Evolutionary conservation across 768 basidiomycete genomes (phyloP).

Genomic region (Stropharia rugosoannulata): DNA sequence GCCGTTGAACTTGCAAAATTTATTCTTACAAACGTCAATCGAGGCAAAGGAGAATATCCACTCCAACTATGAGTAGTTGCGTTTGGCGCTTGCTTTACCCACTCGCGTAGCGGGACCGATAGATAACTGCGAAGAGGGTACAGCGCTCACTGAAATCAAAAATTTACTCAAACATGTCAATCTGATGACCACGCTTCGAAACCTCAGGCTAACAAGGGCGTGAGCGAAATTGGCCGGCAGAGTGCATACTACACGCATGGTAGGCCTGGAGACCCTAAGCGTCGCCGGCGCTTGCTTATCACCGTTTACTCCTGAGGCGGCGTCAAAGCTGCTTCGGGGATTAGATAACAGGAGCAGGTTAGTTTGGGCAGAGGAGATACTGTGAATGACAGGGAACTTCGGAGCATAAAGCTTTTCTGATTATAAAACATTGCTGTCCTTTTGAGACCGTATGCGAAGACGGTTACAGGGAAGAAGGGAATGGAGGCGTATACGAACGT

Average conservation of each 20-base stretch:
- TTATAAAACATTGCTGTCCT: too few species aligned
- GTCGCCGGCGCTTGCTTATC: not conserved
- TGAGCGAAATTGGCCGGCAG: slow-evolving; percentile 3
- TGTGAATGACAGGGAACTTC: too few species aligned
- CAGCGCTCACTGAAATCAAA: slow-evolving; percentile 51
- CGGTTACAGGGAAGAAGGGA: too few species aligned
- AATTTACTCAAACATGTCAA: slow-evolving; percentile 47
- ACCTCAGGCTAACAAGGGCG: slow-evolving; percentile 62
- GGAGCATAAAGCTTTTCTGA: too few species aligned
- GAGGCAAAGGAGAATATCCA: slow-evolving; percentile 2
- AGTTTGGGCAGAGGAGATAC: too few species aligned
- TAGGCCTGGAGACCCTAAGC: not conserved
- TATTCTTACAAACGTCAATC: too few species aligned
- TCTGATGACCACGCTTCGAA: not conserved
- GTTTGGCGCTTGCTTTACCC: slow-evolving; percentile 28
- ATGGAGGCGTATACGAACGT: too few species aligned
- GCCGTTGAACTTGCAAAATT: too few species aligned
- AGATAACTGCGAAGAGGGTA: slow-evolving; percentile 45
- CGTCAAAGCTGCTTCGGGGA: not conserved
- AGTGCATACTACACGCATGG: not conserved
- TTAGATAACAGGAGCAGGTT: not conserved
- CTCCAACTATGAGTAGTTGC: slow-evolving; percentile 22
- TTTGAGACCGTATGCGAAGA: not conserved
- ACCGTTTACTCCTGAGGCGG: not conserved
- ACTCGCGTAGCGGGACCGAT: slow-evolving; percentile 30